phyloP scores from a whole-genome alignment of 257 asterid genomes.

The Rubia yunnanensis region DNA sequence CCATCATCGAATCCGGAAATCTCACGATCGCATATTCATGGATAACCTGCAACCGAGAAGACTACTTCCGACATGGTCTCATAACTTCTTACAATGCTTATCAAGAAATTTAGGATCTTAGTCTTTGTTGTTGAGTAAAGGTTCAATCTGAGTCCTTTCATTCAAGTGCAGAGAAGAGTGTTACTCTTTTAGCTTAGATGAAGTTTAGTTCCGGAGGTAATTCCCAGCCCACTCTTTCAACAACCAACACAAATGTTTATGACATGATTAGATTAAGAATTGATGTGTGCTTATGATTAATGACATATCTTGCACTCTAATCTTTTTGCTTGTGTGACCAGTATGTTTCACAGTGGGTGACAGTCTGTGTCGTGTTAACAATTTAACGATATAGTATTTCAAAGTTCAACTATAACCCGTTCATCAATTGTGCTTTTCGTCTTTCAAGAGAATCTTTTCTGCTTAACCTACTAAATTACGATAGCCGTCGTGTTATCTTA shows the following conservation, averaged over 20 bases:
- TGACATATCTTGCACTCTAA: slow-evolving; percentile 15
- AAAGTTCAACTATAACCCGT: too few species aligned
- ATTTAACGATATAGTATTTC: too few species aligned
- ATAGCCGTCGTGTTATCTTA: too few species aligned
- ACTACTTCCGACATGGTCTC: too few species aligned
- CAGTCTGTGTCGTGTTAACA: not conserved
- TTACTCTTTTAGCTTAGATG: not conserved
- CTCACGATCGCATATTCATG: too few species aligned
- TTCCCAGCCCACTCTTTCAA: slow-evolving; percentile 8
- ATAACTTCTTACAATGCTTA: too few species aligned
- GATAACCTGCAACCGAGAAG: too few species aligned
- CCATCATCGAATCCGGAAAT: too few species aligned
- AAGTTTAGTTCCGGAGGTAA: not conserved
- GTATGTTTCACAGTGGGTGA: not conserved
- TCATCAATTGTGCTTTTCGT: too few species aligned
- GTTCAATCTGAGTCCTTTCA: not conserved
- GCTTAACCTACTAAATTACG: too few species aligned
- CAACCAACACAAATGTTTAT: slow-evolving; percentile 14
- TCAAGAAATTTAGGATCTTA: too few species aligned
- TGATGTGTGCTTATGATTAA: slow-evolving; percentile 19
- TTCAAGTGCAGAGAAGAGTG: not conserved
- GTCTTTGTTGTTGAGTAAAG: not conserved
- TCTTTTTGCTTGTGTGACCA: not conserved
- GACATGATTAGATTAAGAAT: slow-evolving; percentile 23
- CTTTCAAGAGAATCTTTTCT: too few species aligned